These are phyloP conservation scores for Escovopsis sp. DNA, from an alignment of 2,329 filamentous ascomycete species.

Conservation along the genomic window DNA sequence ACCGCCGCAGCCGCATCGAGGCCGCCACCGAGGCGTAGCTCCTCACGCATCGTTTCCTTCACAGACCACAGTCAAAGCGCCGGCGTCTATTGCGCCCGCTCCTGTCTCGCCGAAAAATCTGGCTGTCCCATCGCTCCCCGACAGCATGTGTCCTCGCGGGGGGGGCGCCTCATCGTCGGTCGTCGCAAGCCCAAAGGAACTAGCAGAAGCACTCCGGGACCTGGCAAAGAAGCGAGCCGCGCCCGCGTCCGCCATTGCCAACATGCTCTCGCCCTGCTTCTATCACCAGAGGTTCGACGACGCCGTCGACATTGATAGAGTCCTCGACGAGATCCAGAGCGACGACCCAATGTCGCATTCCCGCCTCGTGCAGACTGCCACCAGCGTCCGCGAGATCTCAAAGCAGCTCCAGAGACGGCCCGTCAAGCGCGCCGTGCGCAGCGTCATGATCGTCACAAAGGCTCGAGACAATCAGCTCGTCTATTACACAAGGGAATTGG, in stretches of 20 bases:
- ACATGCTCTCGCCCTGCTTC: constrained; percentile 82
- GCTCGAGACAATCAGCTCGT: constrained; percentile 91
- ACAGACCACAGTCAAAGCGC: constrained; percentile 70
- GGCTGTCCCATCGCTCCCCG: constrained; percentile 46
- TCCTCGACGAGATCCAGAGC: constrained; percentile 83
- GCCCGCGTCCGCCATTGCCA: constrained; percentile 35
- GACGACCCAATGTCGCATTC: constrained; percentile 89
- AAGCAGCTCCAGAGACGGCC: constrained; percentile 87
- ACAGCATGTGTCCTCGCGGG: constrained; percentile 24
- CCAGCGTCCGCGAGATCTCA: constrained; percentile 85
- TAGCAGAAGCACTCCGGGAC: constrained; percentile 46
- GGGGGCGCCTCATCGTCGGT: constrained; percentile 8
- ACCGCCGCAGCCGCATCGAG: constrained; percentile 7
- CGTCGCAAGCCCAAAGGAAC: constrained; percentile 32
- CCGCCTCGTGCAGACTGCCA: constrained; percentile 85
- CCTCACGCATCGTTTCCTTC: constrained; percentile 54
- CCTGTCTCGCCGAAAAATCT: constrained; percentile 33
- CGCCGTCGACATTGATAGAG: constrained; percentile 85
- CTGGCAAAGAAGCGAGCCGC: constrained; percentile 29
- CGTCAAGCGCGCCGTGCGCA: constrained; percentile 80
- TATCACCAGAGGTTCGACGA: constrained; percentile 97
- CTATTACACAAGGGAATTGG: constrained; percentile 70
- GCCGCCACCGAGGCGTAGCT: constrained; percentile 32
- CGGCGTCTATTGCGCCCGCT: constrained; percentile 41
- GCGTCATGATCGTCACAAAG: constrained; percentile 98